Evolutionary conservation across 202 grass and related monocot genomes (phyloP), one percentile per base, ranked within the genome.

Genomic region (Dendrocalamus latiflorus): DNA sequence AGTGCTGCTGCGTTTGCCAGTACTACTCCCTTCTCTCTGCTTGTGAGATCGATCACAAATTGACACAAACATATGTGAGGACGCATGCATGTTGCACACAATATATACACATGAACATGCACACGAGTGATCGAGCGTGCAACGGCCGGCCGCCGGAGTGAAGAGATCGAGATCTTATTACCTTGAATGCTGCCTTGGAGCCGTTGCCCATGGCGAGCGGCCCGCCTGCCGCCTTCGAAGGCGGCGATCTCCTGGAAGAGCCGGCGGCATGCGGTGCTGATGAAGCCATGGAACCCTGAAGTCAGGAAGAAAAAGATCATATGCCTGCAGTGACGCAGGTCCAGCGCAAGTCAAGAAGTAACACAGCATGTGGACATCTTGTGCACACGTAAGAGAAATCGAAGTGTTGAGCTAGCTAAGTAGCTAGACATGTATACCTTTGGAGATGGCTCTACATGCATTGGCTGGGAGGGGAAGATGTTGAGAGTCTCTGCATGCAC

Each of bases 381-480:
- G 38, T 8, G 18, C 12, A 70, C 39, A 47, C 3, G 20, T 20
- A 22, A 54, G 51, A n/a, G 18, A 15, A 69, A 15, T 45, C 6
- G 1, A 65, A 7, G 1, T 33, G 28, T 9, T 30, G 15, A 41
- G 63, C 28, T 65, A 67, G 41, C 2, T 21, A 65, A 9, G 1
- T 21, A 8, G 6, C 26, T 42, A 63, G 8, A 59, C 2, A n/a
- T 73, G 50, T 33, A 8, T 80, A 63, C 22, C 22, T 5, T 87
- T 57, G 75, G 63, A 14, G 93, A 72, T 18, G 93, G 85, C 11
- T 82, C 87, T 20, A 76, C 79, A 58, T 95, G 88, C 85, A 90
- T 95, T 79, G 93, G 85, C 66, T 88, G 79, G 72, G 93, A 92
- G 22, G 93, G 93, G 72, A 95, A 95, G 66, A 95, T 95, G 82